These are phyloP conservation scores for Auxenochlorella protothecoides DNA, from an alignment of 139 green algal species.

Conservation along the genomic window DNA sequence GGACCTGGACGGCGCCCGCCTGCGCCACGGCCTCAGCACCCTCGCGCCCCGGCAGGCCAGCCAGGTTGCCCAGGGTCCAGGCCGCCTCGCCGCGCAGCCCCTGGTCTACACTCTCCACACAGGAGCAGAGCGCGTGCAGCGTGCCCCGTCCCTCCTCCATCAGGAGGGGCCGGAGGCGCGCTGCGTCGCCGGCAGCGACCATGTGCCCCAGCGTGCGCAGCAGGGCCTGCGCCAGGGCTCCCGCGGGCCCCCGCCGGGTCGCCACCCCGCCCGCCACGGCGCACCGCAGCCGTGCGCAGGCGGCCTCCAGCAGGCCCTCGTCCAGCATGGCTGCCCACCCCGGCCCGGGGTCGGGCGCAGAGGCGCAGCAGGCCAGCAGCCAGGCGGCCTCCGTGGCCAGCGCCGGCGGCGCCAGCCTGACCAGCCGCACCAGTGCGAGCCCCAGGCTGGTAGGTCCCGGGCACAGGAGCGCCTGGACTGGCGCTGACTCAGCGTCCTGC, in stretches of 20 bases:
- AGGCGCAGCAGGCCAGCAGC: constrained; percentile 18
- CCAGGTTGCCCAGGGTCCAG: constrained; percentile 25
- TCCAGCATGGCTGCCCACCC: too few relatives aligned
- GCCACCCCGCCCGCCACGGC: too few relatives aligned
- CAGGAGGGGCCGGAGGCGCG: constrained; percentile 12
- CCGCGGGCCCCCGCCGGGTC: too few relatives aligned
- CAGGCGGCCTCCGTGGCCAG: constrained; percentile 27
- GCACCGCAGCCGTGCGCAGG: too few relatives aligned
- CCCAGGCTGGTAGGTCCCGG: too few relatives aligned
- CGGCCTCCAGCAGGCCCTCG: too few relatives aligned
- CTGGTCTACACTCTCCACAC: constrained; percentile 20
- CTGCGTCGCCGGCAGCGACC: constrained; percentile 13
- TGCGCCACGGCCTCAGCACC: constrained; percentile 14
- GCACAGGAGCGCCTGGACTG: too few relatives aligned
- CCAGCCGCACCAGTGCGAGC: constrained; percentile 7
- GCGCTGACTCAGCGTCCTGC: too few relatives aligned
- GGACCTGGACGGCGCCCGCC: constrained; percentile 7
- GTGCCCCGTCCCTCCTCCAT: background rate
- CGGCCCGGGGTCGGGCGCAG: too few relatives aligned
- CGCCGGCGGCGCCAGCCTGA: background rate
- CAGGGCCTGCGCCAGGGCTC: constrained; percentile 4
- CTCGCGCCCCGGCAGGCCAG: constrained; percentile 4
- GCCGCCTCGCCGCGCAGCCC: constrained; percentile 26
- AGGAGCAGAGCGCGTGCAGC: constrained; percentile 13
- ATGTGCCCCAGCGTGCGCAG: constrained; percentile 34